These are phyloP conservation scores for Malus hybrid DNA, from an alignment of 331 rosid genomes.

Conservation along the genomic window DNA sequence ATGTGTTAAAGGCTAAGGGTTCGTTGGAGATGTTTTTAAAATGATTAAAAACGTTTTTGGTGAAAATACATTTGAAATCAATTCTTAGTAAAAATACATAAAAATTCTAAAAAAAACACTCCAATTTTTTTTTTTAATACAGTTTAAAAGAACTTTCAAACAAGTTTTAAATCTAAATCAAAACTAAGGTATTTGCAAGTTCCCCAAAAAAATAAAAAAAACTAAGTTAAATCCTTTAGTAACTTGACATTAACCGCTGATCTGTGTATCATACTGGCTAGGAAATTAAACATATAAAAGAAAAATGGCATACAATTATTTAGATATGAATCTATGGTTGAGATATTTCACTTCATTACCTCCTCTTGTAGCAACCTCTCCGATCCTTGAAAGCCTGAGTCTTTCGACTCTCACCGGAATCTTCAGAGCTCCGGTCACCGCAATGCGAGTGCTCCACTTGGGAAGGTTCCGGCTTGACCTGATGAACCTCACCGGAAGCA, in stretches of 20 bases:
- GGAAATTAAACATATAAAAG: background rate
- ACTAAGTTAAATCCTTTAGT: background rate
- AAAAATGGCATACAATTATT: background rate
- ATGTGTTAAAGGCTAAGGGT: too few relatives aligned
- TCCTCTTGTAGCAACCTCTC: conserved; percentile 72
- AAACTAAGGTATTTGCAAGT: too few relatives aligned
- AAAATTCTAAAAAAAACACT: too few relatives aligned
- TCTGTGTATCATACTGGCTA: too few relatives aligned
- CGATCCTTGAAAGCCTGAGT: conserved; percentile 31
- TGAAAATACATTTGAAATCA: too few relatives aligned
- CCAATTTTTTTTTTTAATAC: too few relatives aligned
- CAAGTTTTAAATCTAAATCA: too few relatives aligned
- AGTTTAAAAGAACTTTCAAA: too few relatives aligned
- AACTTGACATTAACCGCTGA: background rate
- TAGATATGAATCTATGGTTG: background rate
- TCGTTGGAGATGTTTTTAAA: too few relatives aligned
- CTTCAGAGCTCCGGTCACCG: conserved; percentile 40
- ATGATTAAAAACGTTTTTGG: too few relatives aligned
- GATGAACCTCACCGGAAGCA: background rate
- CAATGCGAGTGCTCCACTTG: conserved; percentile 21
- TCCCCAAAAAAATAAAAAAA: too few relatives aligned
- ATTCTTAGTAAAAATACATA: too few relatives aligned
- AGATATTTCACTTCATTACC: conserved; percentile 18
- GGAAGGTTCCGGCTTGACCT: conserved; percentile 5
- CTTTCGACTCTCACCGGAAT: conserved; percentile 39